A percentile compares a stretch with the other conserved stretches of the same genome.
phyloP scores from a whole-genome alignment of 805 yeast genomes.

The Candida michaelii region DNA sequence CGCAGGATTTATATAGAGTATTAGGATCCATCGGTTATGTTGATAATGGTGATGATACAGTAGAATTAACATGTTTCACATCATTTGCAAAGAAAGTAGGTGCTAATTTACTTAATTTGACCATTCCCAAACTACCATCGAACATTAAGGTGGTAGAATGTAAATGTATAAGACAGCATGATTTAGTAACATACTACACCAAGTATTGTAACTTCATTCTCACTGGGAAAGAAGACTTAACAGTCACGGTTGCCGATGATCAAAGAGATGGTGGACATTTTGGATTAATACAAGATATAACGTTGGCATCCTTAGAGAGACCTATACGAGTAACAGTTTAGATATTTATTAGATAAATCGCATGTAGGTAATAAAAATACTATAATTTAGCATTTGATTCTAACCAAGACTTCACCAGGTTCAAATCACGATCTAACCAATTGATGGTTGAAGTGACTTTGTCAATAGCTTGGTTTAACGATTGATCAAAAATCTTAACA shows the following conservation, averaged over 20 bases:
- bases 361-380: not conserved
- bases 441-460: slow-evolving; percentile 52
- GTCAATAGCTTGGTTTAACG: slow-evolving; percentile 66
- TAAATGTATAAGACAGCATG: slow-evolving; percentile 50
- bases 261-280: slow-evolving; percentile 34
- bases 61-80: slow-evolving; percentile 52
- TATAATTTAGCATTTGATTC: slow-evolving; percentile 25
- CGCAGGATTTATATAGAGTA: slow-evolving; percentile 20
- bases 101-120: slow-evolving; percentile 20
- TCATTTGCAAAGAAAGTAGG: slow-evolving; percentile 48
- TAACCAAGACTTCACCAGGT: slow-evolving; percentile 50
- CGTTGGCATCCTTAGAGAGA: slow-evolving; percentile 37
- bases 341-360: not conserved
- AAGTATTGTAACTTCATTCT: slow-evolving; percentile 37
- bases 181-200: slow-evolving; percentile 45
- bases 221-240: slow-evolving; percentile 20
- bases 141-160: slow-evolving; percentile 25
- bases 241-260: slow-evolving; percentile 18
- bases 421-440: slow-evolving; percentile 59
- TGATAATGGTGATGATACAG: not conserved
- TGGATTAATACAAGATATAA: slow-evolving; percentile 39
- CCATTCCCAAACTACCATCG: not conserved
- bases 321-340: not conserved
- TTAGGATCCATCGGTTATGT: slow-evolving; percentile 27
- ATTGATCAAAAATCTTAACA: slow-evolving; percentile 64